A percentile compares a stretch with the other conserved stretches of the same genome.
These are phyloP conservation scores for Chalciporus chontae DNA, from an alignment of 768 basidiomycete genomes.

Conservation along the genomic window DNA sequence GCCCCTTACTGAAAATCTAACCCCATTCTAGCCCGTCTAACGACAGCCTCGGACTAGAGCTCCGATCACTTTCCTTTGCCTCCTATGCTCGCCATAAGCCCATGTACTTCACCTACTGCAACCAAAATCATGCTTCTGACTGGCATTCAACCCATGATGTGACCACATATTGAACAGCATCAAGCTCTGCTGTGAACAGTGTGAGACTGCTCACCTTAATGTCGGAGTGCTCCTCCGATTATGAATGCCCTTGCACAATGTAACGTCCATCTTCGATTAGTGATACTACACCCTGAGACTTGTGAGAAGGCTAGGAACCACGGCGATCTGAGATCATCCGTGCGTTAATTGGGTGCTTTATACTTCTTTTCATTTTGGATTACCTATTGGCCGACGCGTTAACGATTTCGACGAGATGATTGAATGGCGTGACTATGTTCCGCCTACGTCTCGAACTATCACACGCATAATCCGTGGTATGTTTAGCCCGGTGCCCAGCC, in stretches of 20 bases:
- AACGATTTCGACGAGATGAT: no score
- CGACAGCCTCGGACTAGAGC: conserved; percentile 38
- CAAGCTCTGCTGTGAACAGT: neutral
- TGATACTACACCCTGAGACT: neutral
- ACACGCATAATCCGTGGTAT: neutral
- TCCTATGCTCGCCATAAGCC: conserved; percentile 27
- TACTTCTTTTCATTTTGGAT: no score
- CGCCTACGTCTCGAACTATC: no score
- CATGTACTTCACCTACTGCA: conserved; percentile 36
- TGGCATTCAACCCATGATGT: conserved; percentile 9
- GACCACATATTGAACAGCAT: neutral
- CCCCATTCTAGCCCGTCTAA: conserved; percentile 38
- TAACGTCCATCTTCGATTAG: neutral
- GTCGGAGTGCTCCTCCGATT: neutral
- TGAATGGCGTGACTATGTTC: no score
- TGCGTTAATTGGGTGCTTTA: no score
- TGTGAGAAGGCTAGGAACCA: neutral
- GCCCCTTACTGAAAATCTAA: conserved; percentile 2
- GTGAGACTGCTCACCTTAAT: neutral
- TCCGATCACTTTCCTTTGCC: conserved; percentile 14
- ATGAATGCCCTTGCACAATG: no score
- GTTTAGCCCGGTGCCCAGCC: neutral
- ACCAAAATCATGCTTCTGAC: conserved; percentile 28
- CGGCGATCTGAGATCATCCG: no score
- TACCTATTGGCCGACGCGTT: no score